A percentile compares a stretch with the other conserved stretches of the same genome.
Conservation (phyloP, 2,329 filamentous ascomycete species). For the Colletotrichum lentis region DNA sequence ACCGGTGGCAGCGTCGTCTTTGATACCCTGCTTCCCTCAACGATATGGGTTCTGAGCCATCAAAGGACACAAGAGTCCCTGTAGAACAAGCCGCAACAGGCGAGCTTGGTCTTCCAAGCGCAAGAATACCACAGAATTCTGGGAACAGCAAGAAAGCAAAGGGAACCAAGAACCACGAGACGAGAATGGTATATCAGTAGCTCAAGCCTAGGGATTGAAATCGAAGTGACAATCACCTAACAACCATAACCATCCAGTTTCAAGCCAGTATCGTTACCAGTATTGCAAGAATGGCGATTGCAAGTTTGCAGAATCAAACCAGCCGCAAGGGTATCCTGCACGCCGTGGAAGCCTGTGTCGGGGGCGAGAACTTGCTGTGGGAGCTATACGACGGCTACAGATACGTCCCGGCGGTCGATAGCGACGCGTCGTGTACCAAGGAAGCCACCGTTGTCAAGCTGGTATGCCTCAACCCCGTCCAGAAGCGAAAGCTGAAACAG, state of each 20-base stretch:
- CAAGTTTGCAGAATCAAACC: not conserved
- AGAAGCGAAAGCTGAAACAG: not conserved
- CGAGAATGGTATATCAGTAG: not conserved
- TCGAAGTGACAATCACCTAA: not conserved
- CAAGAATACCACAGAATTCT: not conserved
- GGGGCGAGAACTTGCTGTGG: not conserved
- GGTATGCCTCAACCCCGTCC: not conserved
- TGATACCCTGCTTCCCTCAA: not conserved
- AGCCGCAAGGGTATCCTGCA: conserved; percentile 10
- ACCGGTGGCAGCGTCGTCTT: not conserved
- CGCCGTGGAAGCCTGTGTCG: not conserved
- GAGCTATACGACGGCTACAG: not conserved
- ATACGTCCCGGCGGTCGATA: not conserved
- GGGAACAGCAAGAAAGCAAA: not conserved
- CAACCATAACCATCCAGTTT: not conserved
- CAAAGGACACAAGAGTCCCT: not conserved
- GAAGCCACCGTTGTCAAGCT: not conserved
- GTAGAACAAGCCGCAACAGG: not conserved
- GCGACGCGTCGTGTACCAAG: conserved; percentile 3
- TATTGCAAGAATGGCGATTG: not conserved
- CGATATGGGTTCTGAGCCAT: too few species aligned
- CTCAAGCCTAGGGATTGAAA: too few species aligned
- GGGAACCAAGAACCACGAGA: not conserved
- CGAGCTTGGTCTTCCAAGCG: not conserved
- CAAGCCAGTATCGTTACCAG: not conserved